A percentile compares a stretch with the other conserved stretches of the same genome.
Conservation (phyloP, 1,284 basidiomycete species). For the Malassezia cuniculi region DNA sequence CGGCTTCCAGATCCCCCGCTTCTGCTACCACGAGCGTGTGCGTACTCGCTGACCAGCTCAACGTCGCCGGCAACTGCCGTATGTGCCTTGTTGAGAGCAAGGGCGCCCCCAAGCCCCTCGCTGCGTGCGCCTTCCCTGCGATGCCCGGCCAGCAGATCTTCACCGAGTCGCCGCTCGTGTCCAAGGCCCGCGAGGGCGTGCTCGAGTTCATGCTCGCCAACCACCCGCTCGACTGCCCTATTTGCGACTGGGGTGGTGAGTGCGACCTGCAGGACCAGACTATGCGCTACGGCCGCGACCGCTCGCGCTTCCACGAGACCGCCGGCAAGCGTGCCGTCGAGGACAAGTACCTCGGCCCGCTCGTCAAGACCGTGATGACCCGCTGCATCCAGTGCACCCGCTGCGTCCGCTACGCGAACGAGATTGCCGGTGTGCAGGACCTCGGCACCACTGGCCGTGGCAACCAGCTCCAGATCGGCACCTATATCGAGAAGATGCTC, state of each 20-base stretch:
- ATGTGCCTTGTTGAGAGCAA: conserved; percentile 88
- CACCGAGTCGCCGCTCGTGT: conserved; percentile 86
- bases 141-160: conserved; percentile 93
- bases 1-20: conserved; percentile 50
- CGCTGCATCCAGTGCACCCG: conserved; percentile 99
- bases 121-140: conserved; percentile 77
- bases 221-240: conserved; percentile 94
- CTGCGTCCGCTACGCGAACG: conserved; percentile 96
- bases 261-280: conserved; percentile 99
- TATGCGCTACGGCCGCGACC: conserved; percentile 96
- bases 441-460: conserved; percentile 92
- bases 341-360: conserved; percentile 93
- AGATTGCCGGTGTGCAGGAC: conserved; percentile 95
- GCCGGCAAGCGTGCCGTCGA: conserved; percentile 94
- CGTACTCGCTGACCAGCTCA: conserved; percentile 15
- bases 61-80: conserved; percentile 43
- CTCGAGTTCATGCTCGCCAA: conserved; percentile 98
- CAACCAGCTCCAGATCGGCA: conserved; percentile 97
- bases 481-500: conserved; percentile 94
- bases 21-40: conserved; percentile 82
- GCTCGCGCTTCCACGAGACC: conserved; percentile 93
- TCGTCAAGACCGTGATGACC: conserved; percentile 99
- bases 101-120: conserved; percentile 75
- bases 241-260: conserved; percentile 72
- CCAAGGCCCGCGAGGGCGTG: conserved; percentile 79